These are phyloP conservation scores for Metschnikowia santaceciliae DNA, from an alignment of 805 yeast genomes.

Conservation along the genomic window DNA sequence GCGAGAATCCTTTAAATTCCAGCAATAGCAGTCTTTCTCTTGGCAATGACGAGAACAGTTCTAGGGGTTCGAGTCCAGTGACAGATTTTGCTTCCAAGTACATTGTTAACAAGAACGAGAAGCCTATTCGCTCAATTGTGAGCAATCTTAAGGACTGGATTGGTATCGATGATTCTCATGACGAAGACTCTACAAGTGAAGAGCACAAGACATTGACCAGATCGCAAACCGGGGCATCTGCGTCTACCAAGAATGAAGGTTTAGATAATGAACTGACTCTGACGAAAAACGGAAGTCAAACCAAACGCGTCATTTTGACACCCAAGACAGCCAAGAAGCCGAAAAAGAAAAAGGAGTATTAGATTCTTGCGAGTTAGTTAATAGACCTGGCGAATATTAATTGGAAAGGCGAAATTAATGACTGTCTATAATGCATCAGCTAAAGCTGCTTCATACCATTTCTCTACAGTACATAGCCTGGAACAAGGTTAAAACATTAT, in stretches of 20 bases:
- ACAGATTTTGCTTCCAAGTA: conserved; percentile 63
- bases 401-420: background rate
- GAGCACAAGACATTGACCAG: conserved; percentile 13
- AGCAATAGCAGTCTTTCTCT: conserved; percentile 16
- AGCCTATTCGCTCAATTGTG: conserved; percentile 28
- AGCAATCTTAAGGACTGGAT: conserved; percentile 44
- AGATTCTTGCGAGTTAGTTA: background rate
- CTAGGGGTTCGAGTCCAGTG: conserved; percentile 48
- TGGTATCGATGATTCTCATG: conserved; percentile 28
- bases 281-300: background rate
- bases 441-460: no score
- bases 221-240: background rate
- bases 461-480: no score
- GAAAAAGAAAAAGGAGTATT: background rate
- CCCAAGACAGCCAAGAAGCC: conserved; percentile 5
- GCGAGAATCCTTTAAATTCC: conserved; percentile 19
- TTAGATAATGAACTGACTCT: background rate
- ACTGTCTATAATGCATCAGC: background rate
- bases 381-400: conserved; percentile 7
- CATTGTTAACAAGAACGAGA: conserved; percentile 50
- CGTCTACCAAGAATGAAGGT: background rate
- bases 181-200: conserved; percentile 25
- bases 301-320: conserved; percentile 1
- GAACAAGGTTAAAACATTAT: no score
- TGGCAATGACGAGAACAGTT: conserved; percentile 28